Base-by-base conservation (phyloP, 2,329 filamentous ascomycete species). In the Eutypa lata region DNA sequence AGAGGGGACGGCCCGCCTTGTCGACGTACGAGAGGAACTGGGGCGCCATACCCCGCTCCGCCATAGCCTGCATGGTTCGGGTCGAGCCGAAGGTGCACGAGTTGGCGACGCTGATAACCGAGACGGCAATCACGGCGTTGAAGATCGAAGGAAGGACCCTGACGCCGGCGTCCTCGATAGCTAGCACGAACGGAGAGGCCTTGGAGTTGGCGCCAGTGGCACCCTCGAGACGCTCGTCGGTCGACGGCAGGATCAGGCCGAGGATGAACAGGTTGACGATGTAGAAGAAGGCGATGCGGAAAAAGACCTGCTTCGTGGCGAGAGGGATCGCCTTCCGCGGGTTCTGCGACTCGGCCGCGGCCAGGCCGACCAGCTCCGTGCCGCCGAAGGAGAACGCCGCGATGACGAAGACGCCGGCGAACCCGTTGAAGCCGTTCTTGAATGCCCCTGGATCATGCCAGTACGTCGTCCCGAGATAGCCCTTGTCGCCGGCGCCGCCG, bases 381-480 rank as follows among this genome's bases (percentile, higher is more conserved):
- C 77, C 78, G 48, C 73, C 73, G 57, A 79, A 81, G 22, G 78
- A 69, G 56, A 80, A 81, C 24, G 77, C 74, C 24, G 76, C 76
- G 8, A 77, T 74, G 40, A 80, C 76, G 59, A 82, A 81, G 22
- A 79, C 79, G 40, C 73, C 71, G 45, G 72, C 73, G 51, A 80
- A 75, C 33, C 79, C 78, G 48, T 76, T 75, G 65, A 80, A 78
- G 42, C 76, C 77, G 51, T 77, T 71, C 52, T 72, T 66, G 66
- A 80, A 81, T 0, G 81, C 80, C 5, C 80, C 80, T 0, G 80
- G 80, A 33, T 81, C 70, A 56, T 77, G 71, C 83, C 83, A 87
- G 71, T 81, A 85, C 42, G 75, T 74, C 19, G 77, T 82, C 16
- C 86, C 84, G 44, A 86, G 79, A 64, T 86, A 84, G 37, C 81